phyloP scores from a whole-genome alignment of 148 eudicot genomes.

The Arbutus unedo region DNA sequence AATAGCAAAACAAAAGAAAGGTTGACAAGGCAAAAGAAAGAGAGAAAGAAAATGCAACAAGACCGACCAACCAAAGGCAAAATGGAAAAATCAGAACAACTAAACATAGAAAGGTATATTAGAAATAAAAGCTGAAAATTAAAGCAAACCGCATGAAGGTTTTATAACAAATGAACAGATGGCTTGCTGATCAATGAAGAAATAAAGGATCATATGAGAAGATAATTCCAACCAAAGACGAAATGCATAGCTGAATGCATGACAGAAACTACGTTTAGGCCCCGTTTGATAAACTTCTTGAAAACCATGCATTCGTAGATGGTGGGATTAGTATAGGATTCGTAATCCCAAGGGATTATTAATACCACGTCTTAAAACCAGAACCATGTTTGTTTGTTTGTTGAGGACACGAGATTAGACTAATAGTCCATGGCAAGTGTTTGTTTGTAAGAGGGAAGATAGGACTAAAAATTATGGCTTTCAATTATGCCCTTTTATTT shows the following conservation, averaged over 20 bases:
- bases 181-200: background rate
- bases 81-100: background rate
- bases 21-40: background rate
- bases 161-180: background rate
- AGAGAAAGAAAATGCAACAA: background rate
- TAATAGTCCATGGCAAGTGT: too few relatives aligned
- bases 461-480: too few relatives aligned
- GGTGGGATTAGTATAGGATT: too few relatives aligned
- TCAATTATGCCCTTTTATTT: too few relatives aligned
- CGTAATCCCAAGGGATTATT: too few relatives aligned
- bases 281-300: too few relatives aligned
- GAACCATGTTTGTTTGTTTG: too few relatives aligned
- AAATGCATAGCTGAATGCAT: background rate
- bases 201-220: background rate
- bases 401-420: too few relatives aligned
- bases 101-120: background rate
- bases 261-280: background rate
- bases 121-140: background rate
- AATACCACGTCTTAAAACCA: too few relatives aligned
- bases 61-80: background rate
- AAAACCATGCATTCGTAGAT: too few relatives aligned
- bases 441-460: too few relatives aligned
- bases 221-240: background rate
- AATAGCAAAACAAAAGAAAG: background rate
- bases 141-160: background rate